Base-by-base conservation (phyloP, 2,329 filamentous ascomycete genomes). In the Aureobasidium sp. region DNA sequence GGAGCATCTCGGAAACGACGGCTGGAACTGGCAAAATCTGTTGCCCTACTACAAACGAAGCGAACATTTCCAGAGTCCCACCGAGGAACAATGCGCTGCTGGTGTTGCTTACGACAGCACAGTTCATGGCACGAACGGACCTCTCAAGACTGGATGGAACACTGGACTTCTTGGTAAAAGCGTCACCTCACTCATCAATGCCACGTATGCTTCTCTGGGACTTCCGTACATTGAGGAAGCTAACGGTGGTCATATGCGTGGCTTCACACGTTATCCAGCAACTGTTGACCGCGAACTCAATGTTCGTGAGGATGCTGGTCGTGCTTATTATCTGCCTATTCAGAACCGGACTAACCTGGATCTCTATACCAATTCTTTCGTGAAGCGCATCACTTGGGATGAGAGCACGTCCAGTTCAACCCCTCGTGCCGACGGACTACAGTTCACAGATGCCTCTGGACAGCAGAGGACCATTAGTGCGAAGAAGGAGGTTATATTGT, bases 281-380 rank as follows among this genome's bases (percentile, higher is more conserved):
- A 77, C 71, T 1, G 52, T 74, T 14, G 64, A 76, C 54, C 55
- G 62, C 1, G 61, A 62, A 2, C 61, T 63, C 14, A 63, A 69
- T 56, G 62, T 71, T 10, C 68, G 74, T 10, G 68, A 71, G 53
- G 74, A 77, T 62, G 71, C 75, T 30, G 74, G 71, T 3, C 64
- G 72, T 14, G 71, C 73, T 4, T 77, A 74, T 57, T 77, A 75
- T 58, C 74, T 66, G 50, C 72, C 74, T 1, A 60, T 71, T 53
- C 63, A 61, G 44, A 55, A 64, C 16, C 63, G 74, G 39, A 42
- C 62, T 2, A 78, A 77, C 56, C 61, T 77, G 1, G 59, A 72
- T 3, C 60, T 76, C 1, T 67, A 74, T 25, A 57, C 70, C 16
- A 72, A 74, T 55, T 71, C 73, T 0, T 64, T 64, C 2, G 74